A percentile compares a stretch with the other conserved stretches of the same genome.
These are phyloP conservation scores for Millerozyma acaciae DNA, from an alignment of 805 yeast genomes.

Conservation along the genomic window DNA sequence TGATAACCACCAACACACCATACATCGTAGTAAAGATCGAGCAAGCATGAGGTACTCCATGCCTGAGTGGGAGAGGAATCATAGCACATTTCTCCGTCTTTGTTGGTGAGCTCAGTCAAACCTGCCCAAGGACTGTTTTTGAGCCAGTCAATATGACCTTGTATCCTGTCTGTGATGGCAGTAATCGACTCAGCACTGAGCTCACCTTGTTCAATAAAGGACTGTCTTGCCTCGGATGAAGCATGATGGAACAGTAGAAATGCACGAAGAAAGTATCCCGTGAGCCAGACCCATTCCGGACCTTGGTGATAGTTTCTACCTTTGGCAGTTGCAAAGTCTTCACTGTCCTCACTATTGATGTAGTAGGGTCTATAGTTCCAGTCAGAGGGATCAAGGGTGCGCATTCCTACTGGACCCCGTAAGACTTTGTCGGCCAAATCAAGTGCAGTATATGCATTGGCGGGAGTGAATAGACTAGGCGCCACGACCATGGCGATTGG, in stretches of 20 bases:
- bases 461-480: constrained; percentile 76
- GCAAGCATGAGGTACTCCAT: constrained; percentile 85
- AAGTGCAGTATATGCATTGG: constrained; percentile 61
- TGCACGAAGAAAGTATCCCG: constrained; percentile 86
- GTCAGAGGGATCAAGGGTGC: constrained; percentile 89
- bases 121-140: constrained; percentile 88
- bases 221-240: constrained; percentile 32
- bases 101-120: constrained; percentile 85
- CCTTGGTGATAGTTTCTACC: constrained; percentile 98
- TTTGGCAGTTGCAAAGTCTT: constrained; percentile 87
- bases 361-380: constrained; percentile 90
- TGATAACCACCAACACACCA: too few relatives aligned
- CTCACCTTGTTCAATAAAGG: constrained; percentile 15
- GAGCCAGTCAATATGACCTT: constrained; percentile 67
- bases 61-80: constrained; percentile 97
- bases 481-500: constrained; percentile 93
- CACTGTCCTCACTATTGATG: constrained; percentile 71
- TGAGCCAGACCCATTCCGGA: constrained; percentile 97
- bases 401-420: constrained; percentile 89
- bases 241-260: constrained; percentile 48
- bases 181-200: constrained; percentile 55
- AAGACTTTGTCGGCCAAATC: constrained; percentile 65
- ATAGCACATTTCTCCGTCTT: constrained; percentile 72
- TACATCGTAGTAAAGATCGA: constrained; percentile 73
- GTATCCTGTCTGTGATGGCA: constrained; percentile 56